A percentile compares a stretch with the other conserved stretches of the same genome.
Evolutionary conservation across 2,329 filamentous ascomycete genomes (phyloP).

Genomic region (Microthyrium microscopicum): DNA sequence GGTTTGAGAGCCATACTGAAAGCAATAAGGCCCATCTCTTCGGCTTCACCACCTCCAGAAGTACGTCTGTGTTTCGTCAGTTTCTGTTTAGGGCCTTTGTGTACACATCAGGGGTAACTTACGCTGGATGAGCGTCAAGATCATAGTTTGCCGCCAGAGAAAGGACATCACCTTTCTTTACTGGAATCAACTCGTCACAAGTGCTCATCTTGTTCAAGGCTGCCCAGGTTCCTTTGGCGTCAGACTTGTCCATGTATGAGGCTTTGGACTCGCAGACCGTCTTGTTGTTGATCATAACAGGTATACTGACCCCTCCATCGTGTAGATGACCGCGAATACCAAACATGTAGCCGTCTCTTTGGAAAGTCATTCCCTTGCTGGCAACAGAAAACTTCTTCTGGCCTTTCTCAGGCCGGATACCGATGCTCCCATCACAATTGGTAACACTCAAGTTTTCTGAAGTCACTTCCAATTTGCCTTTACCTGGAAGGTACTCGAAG

Average conservation of each 20-base stretch:
- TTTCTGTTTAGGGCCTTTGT: no score
- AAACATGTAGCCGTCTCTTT: neutral
- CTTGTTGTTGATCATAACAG: neutral
- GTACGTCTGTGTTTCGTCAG: no score
- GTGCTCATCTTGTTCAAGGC: neutral
- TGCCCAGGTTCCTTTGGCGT: neutral
- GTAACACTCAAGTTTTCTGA: neutral
- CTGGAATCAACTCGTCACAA: slow-evolving; percentile 1
- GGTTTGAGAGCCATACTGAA: neutral
- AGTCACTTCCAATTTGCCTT: neutral
- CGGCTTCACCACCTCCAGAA: no score
- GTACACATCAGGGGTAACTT: neutral
- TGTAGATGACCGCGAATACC: slow-evolving; percentile 1
- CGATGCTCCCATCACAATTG: neutral
- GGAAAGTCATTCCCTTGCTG: slow-evolving; percentile 2
- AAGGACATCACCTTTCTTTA: slow-evolving; percentile 3
- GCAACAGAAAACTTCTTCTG: slow-evolving; percentile 1
- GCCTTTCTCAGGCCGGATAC: neutral
- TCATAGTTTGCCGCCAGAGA: slow-evolving; percentile 2
- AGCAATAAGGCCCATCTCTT: neutral
- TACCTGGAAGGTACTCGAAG: slow-evolving; percentile 5
- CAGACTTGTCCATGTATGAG: slow-evolving; percentile 3
- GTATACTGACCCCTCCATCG: slow-evolving; percentile 1
- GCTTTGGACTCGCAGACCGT: slow-evolving; percentile 4
- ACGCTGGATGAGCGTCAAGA: slow-evolving; percentile 3